Evolutionary conservation across 345 rosid species (phyloP).

Genomic region (Zanthoxylum bungeanum): DNA sequence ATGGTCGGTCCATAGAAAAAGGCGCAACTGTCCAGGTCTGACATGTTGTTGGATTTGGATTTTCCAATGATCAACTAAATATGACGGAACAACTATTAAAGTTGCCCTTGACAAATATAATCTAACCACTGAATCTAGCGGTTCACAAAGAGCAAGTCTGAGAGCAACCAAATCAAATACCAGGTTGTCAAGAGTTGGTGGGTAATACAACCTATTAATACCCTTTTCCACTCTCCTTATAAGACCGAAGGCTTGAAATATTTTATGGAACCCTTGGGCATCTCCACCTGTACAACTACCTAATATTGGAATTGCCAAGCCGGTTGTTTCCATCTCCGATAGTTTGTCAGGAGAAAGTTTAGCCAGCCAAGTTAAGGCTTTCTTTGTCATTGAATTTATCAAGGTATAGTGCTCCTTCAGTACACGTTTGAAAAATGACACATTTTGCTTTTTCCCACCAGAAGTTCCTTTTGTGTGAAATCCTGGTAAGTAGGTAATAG

Average conservation of each 20-base stretch:
- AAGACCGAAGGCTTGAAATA: slow-evolving; percentile 86
- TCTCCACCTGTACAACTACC: slow-evolving; percentile 41
- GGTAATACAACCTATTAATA: slow-evolving; percentile 73
- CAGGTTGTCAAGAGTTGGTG: slow-evolving; percentile 61
- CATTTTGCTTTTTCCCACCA: slow-evolving; percentile 60
- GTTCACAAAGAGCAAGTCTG: slow-evolving; percentile 68
- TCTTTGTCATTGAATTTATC: slow-evolving; percentile 51
- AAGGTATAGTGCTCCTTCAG: slow-evolving; percentile 61
- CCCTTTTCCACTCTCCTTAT: slow-evolving; percentile 58
- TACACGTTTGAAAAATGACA: slow-evolving; percentile 64
- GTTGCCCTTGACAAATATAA: slow-evolving; percentile 90
- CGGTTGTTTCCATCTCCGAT: slow-evolving; percentile 76
- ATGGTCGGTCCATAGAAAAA: slow-evolving; percentile 69
- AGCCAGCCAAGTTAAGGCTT: slow-evolving; percentile 83
- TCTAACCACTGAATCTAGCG: slow-evolving; percentile 67
- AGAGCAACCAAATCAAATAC: slow-evolving; percentile 89
- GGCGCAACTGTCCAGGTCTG: slow-evolving; percentile 65
- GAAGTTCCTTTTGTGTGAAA: slow-evolving; percentile 60
- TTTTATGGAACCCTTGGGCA: slow-evolving; percentile 44
- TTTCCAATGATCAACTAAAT: slow-evolving; percentile 91
- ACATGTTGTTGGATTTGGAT: slow-evolving; percentile 85
- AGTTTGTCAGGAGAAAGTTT: slow-evolving; percentile 63
- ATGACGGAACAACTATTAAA: slow-evolving; percentile 85
- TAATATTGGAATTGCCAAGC: slow-evolving; percentile 63
- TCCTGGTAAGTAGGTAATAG: slow-evolving; percentile 69